phyloP scores from a whole-genome alignment of 768 basidiomycete genomes.

The Pleurotus tuoliensis region DNA sequence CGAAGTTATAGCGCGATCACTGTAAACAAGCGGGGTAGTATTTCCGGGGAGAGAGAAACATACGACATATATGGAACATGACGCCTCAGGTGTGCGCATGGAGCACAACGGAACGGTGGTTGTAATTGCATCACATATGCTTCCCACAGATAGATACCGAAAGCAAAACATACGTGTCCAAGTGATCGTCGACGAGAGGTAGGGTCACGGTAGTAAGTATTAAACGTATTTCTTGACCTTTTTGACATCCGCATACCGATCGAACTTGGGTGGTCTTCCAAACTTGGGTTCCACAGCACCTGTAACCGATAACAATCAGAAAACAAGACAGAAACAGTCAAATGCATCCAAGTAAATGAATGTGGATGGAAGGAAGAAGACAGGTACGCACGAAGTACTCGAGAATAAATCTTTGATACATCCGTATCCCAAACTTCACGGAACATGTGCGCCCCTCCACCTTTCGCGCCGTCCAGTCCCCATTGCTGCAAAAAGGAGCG shows the following conservation, averaged over 20 bases:
- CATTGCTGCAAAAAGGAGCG: slow-evolving; percentile 57
- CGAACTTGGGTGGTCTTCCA: slow-evolving; percentile 47
- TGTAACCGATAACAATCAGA: slow-evolving; percentile 17
- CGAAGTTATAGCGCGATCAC: slow-evolving; percentile 4
- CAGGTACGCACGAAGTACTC: slow-evolving; percentile 58
- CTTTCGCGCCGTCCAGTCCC: slow-evolving; percentile 46
- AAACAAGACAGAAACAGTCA: slow-evolving; percentile 7
- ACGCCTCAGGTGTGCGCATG: not conserved
- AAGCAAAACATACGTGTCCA: not conserved
- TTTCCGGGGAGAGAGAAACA: slow-evolving; percentile 7
- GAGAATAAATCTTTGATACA: slow-evolving; percentile 60
- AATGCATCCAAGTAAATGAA: slow-evolving; percentile 1
- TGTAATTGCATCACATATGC: not conserved
- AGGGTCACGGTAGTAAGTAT: slow-evolving; percentile 12
- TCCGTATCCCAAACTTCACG: slow-evolving; percentile 69
- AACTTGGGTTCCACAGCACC: slow-evolving; percentile 50
- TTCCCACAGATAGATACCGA: slow-evolving; percentile 3
- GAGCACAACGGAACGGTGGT: not conserved
- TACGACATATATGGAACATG: slow-evolving; percentile 4
- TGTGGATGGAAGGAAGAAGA: slow-evolving; percentile 9
- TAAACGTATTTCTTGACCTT: slow-evolving; percentile 42
- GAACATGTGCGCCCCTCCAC: slow-evolving; percentile 84
- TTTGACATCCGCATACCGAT: slow-evolving; percentile 55
- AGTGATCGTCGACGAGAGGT: not conserved
- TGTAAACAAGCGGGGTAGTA: slow-evolving; percentile 6